Evolutionary conservation across 495 filamentous ascomycete genomes (phyloP).

Genomic region (Penicillium odoratum): DNA sequence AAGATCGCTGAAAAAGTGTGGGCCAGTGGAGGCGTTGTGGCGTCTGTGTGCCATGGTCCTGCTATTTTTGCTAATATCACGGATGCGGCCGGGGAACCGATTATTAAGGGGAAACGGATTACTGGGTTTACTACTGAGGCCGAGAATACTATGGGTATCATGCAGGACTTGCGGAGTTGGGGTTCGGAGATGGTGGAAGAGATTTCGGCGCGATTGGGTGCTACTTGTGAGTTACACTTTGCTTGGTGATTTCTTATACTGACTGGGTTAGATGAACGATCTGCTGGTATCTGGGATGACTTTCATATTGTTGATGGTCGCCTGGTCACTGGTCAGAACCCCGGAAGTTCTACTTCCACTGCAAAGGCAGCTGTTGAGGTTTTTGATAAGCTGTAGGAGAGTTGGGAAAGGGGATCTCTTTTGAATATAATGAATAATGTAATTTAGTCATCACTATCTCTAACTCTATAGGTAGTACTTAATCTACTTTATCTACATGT

Average conservation of each 20-base stretch:
- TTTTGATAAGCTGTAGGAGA: conserved; percentile 27
- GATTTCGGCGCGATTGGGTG: conserved; percentile 30
- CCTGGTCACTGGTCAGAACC: conserved; percentile 72
- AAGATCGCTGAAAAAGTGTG: conserved; percentile 40
- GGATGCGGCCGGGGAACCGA: conserved; percentile 39
- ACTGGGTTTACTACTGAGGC: conserved; percentile 48
- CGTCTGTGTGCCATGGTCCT: conserved; percentile 41
- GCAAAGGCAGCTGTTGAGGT: conserved; percentile 45
- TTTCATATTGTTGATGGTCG: conserved; percentile 53
- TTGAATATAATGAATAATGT: neutral
- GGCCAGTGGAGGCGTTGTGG: conserved; percentile 42
- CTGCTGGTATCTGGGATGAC: conserved; percentile 46
- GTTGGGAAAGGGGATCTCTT: neutral
- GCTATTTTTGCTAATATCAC: conserved; percentile 44
- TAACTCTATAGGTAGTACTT: too few species aligned
- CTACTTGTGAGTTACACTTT: conserved; percentile 34
- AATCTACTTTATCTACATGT: too few species aligned
- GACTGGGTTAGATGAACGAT: conserved; percentile 33
- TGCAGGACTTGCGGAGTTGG: conserved; percentile 35
- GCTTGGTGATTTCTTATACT: conserved; percentile 6
- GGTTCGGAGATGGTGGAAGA: conserved; percentile 40
- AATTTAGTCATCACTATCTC: neutral
- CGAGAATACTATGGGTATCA: conserved; percentile 39
- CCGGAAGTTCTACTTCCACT: conserved; percentile 56
- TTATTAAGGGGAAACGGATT: conserved; percentile 41